These are phyloP conservation scores for Lagerstroemia speciosa DNA, from an alignment of 345 rosid genomes.

Conservation along the genomic window DNA sequence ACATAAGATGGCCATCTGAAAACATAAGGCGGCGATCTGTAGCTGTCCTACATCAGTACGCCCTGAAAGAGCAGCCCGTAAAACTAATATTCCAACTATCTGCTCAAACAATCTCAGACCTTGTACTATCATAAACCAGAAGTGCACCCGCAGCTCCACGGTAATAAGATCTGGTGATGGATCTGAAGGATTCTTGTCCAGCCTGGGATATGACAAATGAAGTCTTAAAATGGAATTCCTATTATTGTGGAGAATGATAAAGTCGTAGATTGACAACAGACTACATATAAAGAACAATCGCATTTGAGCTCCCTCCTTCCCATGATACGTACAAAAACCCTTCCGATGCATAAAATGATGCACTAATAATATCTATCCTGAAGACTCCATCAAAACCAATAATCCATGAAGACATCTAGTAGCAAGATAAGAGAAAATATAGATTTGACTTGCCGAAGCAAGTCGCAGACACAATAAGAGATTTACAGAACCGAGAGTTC, in stretches of 20 bases:
- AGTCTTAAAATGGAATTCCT: neutral
- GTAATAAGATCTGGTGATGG: slow-evolving; percentile 92
- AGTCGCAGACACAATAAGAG: neutral
- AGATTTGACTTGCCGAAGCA: neutral
- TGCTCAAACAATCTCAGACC: slow-evolving; percentile 29
- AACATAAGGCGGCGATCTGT: neutral
- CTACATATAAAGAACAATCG: no score
- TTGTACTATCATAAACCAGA: slow-evolving; percentile 89
- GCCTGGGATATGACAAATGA: slow-evolving; percentile 45
- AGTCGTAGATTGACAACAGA: no score
- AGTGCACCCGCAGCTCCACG: slow-evolving; percentile 99
- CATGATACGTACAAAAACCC: no score
- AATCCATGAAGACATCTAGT: no score
- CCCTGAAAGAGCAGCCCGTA: neutral
- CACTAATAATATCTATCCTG: no score
- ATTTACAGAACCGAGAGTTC: neutral
- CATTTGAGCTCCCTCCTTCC: neutral
- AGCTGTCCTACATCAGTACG: no score
- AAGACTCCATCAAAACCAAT: no score
- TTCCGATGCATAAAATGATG: no score
- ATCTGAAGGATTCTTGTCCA: slow-evolving; percentile 95
- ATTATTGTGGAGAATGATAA: neutral
- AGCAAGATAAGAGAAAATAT: no score
- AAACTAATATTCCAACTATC: neutral
- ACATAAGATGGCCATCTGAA: neutral